A percentile compares a stretch with the other conserved stretches of the same genome.
phyloP scores from a whole-genome alignment of 257 asterid species.

The Jaltomata sinuosa region DNA sequence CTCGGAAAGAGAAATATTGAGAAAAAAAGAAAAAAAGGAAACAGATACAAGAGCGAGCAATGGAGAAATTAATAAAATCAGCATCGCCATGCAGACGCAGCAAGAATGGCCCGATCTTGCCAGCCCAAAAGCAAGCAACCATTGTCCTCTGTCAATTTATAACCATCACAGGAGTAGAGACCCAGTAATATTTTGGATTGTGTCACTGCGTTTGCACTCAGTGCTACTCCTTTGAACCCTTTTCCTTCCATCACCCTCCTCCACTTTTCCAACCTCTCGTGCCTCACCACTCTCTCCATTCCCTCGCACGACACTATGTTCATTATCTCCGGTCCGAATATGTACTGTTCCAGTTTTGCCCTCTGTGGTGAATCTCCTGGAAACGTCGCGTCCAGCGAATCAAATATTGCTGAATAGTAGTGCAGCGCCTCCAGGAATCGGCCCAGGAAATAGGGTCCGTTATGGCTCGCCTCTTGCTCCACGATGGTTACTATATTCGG shows the following conservation, averaged over 20 bases:
- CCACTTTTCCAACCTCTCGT: constrained; percentile 79
- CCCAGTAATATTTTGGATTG: constrained; percentile 75
- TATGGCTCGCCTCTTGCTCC: constrained; percentile 86
- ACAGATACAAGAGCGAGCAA: neutral
- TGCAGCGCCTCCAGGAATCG: constrained; percentile 74
- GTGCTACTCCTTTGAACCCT: constrained; percentile 56
- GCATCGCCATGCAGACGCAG: constrained; percentile 89
- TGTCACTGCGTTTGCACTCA: constrained; percentile 67
- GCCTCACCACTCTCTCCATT: constrained; percentile 49
- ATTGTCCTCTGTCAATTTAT: constrained; percentile 64
- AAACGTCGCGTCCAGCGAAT: constrained; percentile 77
- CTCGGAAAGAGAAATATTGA: neutral
- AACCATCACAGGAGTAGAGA: constrained; percentile 73
- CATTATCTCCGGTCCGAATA: constrained; percentile 69
- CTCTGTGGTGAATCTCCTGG: constrained; percentile 73
- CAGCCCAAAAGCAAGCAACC: constrained; percentile 84
- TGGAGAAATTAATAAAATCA: constrained; percentile 7
- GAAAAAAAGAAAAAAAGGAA: neutral
- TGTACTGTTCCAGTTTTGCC: constrained; percentile 69
- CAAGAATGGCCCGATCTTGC: constrained; percentile 76
- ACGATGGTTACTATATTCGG: constrained; percentile 84
- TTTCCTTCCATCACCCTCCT: constrained; percentile 75
- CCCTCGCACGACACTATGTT: constrained; percentile 74
- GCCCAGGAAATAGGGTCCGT: constrained; percentile 83
- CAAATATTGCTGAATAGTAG: constrained; percentile 69